Evolutionary conservation across 257 asterid species (phyloP).

Genomic region (Avicennia marina): DNA sequence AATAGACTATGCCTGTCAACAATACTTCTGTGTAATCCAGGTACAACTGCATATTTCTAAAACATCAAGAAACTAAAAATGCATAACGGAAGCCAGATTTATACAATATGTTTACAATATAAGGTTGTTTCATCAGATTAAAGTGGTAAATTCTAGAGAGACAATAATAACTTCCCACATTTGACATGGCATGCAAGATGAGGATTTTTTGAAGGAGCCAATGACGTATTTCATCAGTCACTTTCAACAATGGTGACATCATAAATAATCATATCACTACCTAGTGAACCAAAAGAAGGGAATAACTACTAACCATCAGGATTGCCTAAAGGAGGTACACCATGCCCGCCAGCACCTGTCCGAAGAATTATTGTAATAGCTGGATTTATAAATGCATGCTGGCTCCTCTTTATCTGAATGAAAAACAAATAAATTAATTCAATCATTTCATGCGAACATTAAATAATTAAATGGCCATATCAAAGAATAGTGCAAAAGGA

Average conservation of each 20-base stretch:
- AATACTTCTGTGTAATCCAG: background rate
- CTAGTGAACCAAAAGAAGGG: conserved; percentile 3
- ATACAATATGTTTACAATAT: background rate
- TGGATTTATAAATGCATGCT: conserved; percentile 94
- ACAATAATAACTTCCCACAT: background rate
- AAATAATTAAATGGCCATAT: conserved; percentile 13
- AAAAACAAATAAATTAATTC: conserved; percentile 14
- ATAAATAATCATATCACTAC: conserved; percentile 4
- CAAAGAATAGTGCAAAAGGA: conserved; percentile 6
- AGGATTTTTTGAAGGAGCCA: conserved; percentile 6
- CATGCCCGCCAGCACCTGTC: conserved; percentile 98
- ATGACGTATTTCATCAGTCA: background rate
- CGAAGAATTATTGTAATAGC: conserved; percentile 90
- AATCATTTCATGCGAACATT: conserved; percentile 11
- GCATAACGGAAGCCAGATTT: background rate
- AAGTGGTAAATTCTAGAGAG: conserved; percentile 9
- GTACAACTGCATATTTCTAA: background rate
- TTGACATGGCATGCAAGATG: conserved; percentile 5
- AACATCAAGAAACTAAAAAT: background rate
- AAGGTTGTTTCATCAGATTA: background rate
- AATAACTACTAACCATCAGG: conserved; percentile 82
- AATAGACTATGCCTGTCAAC: background rate
- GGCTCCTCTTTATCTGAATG: conserved; percentile 82
- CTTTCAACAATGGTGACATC: no score
- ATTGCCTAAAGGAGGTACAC: conserved; percentile 98